Base-by-base conservation (phyloP, 495 filamentous ascomycete genomes). In the Cryomyces minteri region DNA sequence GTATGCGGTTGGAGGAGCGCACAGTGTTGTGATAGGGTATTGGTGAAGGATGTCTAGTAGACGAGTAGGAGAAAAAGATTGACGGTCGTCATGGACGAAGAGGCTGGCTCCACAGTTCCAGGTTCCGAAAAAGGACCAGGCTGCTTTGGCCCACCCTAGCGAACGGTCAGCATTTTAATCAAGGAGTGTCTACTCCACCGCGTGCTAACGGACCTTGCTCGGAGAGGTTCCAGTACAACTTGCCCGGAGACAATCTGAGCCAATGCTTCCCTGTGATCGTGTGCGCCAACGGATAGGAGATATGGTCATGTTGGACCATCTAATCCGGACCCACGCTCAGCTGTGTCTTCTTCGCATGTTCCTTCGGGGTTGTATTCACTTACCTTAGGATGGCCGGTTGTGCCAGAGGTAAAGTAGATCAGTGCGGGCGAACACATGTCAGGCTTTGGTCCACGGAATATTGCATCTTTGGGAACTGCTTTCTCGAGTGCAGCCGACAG, bases 91-190 rank as follows among this genome's bases (percentile, higher is more conserved):
- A 30, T 54, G 44, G 30, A 51, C 43, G 45, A 54, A 54, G 6
- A 54, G 49, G 4, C 36, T 45, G 10, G 51, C 51, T 8, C 51
- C 51, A 32, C 44, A 48, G 31, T 54, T 54, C 51, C 51, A 54
- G 6, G 49, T 38, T 0, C 32, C 51, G 42, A 54, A 51, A 33
- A 44, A 54, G 8, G 51, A 51, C 51, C 51, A 54, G 7, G 51
- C 51, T 6, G 51, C 51, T 46, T 54, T 54, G 6, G 49, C 51
- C 51, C 51, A 54, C 12, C 48, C 37, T 39, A 37, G 7, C 11
- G 2, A 33, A 40, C 12, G 28, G 34, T 46, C 37, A 46, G 37
- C 33, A 29, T 29, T 28, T 6, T 2, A 32, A 4, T 34, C 2
- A 11, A 45, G 25, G 8, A 1, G 42, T 9, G 8, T 46, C 37